Base-by-base conservation (phyloP, 2,329 filamentous ascomycete genomes). In the Drechslera avenae region DNA sequence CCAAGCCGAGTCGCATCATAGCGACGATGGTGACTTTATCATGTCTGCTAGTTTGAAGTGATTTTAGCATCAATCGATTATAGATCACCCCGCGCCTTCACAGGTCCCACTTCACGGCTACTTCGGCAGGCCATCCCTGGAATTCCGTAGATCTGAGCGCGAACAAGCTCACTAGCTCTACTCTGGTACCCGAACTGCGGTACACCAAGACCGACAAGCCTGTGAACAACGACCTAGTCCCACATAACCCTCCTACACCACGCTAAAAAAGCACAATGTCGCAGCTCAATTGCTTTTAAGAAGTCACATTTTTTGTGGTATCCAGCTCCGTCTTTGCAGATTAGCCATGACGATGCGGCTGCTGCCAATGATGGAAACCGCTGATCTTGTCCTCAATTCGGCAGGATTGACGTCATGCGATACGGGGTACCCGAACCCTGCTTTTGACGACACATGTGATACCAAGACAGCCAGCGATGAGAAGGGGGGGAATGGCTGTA, bases 341-440 rank as follows among this genome's bases (percentile, higher is more conserved):
- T 26, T 19, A 34, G 28, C 35, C 39, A 52, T 52, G 49, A 52
- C 49, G 49, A 48, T 47, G 44, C 28, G 49, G 39, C 45, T 40
- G 21, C 18, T 36, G 31, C 14, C 47, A 32, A 13, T 37, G 31
- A 9, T 31, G 37, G 37, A 19, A 14, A 19, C 19, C 39, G 57
- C 32, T 37, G 57, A 57, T 57, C 54, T 17, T 30, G 19, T 31
- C 23, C 33, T 23, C 14, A 9, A 46, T 46, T 26, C 37, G 44
- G 45, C 14, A 17, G 10, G 8, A 18, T 47, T 59, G 59, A 62
- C 57, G 57, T 62, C 57, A 61, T 57, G 34, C 28, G 47, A 45
- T 28, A 40, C 45, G 30, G 37, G 45, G 46, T 45, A 5, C 17
- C 46, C 31, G 44, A 41, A 53, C 39, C 45, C 40, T 49, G 45